phyloP scores from a whole-genome alignment of 2,329 filamentous ascomycete species.

The Aspergillus sojae region DNA sequence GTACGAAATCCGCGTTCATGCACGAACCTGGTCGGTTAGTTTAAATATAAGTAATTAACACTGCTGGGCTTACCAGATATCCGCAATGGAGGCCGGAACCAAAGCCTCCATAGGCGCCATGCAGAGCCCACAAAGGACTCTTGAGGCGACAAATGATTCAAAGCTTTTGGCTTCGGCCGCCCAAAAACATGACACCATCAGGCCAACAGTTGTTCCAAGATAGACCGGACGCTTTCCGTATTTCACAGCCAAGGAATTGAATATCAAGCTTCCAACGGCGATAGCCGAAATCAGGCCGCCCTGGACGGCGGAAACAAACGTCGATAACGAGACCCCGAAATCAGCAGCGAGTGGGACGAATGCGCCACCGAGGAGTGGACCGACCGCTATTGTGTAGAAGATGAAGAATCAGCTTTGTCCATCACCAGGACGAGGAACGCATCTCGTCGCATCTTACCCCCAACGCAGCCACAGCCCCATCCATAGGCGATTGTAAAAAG shows the following conservation, averaged over 20 bases:
- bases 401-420: slow-evolving; percentile 12
- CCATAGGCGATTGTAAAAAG: slow-evolving; percentile 43
- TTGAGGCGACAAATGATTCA: slow-evolving; percentile 31
- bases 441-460: slow-evolving; percentile 41
- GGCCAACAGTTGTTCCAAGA: slow-evolving; percentile 34
- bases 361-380: not conserved
- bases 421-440: slow-evolving; percentile 41
- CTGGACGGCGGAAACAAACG: slow-evolving; percentile 40
- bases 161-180: not conserved
- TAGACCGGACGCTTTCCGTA: slow-evolving; percentile 44
- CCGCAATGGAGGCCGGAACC: slow-evolving; percentile 44
- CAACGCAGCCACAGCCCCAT: slow-evolving; percentile 45
- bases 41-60: not conserved
- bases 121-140: slow-evolving; percentile 39
- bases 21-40: not conserved
- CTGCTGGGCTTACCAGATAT: slow-evolving; percentile 33
- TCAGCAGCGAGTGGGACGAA: slow-evolving; percentile 35
- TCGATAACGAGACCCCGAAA: slow-evolving; percentile 34
- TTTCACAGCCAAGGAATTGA: slow-evolving; percentile 42
- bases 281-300: slow-evolving; percentile 40
- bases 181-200: not conserved
- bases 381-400: not conserved
- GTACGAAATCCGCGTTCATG: not conserved
- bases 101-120: slow-evolving; percentile 46
- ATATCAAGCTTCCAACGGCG: slow-evolving; percentile 39